Base-by-base conservation (phyloP, 305 asterid species). In the Plantago lanceolata region DNA sequence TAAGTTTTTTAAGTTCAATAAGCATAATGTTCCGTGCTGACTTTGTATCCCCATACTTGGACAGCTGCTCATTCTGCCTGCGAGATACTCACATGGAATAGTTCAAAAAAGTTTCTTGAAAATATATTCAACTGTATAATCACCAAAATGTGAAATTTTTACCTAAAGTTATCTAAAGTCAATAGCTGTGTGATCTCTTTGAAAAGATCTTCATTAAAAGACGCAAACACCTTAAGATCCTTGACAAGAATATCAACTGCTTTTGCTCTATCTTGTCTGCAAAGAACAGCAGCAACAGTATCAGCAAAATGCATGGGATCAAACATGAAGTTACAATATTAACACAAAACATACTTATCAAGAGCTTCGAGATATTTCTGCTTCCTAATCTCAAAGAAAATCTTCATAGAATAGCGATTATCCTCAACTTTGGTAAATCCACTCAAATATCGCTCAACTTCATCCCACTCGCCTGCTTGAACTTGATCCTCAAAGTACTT, bases 1-100 rank as follows among this genome's bases (percentile, higher is more conserved):
- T 84, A 49, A 84, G 80, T 72, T 85, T 85, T 74, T 85, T 87
- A 60, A 87, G 83, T 55, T 84, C 93, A 35, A 83, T 73, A 68
- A 87, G 68, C 95, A 87, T 85, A 53, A 85, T 85, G 67, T 75
- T 81, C 15, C 96, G 83, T 40, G 93, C 94, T 63, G 96, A 82
- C 80, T 85, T 87, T 57, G 96, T 87, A 78, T 87, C 96, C 40
- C 96, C 96, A 66, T 87, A 87, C 73, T 85, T 87, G 59, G 96
- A 87, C 43, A 87, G 88, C 83, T 87, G 93, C 66, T 87, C 96
- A 77, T 87, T 87, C 82, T 85, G 90, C 86, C 96, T 87, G 75
- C 16, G 55, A 73, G 61, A 63, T 47, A 49, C 57, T 57, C 19
- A 59, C 56, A 66, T 14, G 15, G 37, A 50, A 29, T 52, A 20